phyloP scores from a whole-genome alignment of 2,329 filamentous ascomycete genomes.

The Blumeriella jaapii region DNA sequence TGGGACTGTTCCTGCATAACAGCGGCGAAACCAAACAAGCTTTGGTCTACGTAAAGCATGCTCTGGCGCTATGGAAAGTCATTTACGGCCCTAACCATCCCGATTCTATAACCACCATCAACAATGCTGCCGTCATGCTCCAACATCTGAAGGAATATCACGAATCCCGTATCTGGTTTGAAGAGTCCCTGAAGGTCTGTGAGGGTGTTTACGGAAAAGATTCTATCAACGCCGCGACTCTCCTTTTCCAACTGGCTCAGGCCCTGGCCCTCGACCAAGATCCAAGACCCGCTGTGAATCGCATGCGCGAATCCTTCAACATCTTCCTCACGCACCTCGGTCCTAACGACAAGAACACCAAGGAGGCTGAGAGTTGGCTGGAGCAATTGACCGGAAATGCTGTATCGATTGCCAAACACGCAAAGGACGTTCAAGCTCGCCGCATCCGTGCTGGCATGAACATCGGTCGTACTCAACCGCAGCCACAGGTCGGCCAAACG shows the following conservation, averaged over 20 bases:
- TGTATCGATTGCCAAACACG: conserved; percentile 86
- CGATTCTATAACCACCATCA: conserved; percentile 96
- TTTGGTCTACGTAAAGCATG: conserved; percentile 83
- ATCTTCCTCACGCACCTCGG: conserved; percentile 86
- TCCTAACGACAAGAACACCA: conserved; percentile 89
- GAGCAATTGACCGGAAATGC: conserved; percentile 94
- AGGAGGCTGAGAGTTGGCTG: conserved; percentile 93
- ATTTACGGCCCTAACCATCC: conserved; percentile 91
- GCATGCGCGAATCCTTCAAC: conserved; percentile 94
- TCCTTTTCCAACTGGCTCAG: conserved; percentile 94
- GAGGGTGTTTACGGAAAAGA: conserved; percentile 81
- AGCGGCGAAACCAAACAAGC: conserved; percentile 81
- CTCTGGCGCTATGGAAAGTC: conserved; percentile 90
- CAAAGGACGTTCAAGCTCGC: conserved; percentile 71
- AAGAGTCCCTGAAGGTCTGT: conserved; percentile 79
- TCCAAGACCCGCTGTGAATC: conserved; percentile 77
- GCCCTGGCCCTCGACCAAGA: conserved; percentile 92
- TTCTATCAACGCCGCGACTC: conserved; percentile 85
- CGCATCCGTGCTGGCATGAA: conserved; percentile 58
- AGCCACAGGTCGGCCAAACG: conserved; percentile 51
- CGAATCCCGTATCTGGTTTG: conserved; percentile 93
- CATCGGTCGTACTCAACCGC: conserved; percentile 44
- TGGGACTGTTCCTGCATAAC: conserved; percentile 88
- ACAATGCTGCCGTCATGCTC: conserved; percentile 97
- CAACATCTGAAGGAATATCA: conserved; percentile 91